Percentiles rank a stretch among this genome's conserved stretches.
These are phyloP conservation scores for Deinandra increscens DNA, from an alignment of 129 eudicot species.

Conservation along the genomic window DNA sequence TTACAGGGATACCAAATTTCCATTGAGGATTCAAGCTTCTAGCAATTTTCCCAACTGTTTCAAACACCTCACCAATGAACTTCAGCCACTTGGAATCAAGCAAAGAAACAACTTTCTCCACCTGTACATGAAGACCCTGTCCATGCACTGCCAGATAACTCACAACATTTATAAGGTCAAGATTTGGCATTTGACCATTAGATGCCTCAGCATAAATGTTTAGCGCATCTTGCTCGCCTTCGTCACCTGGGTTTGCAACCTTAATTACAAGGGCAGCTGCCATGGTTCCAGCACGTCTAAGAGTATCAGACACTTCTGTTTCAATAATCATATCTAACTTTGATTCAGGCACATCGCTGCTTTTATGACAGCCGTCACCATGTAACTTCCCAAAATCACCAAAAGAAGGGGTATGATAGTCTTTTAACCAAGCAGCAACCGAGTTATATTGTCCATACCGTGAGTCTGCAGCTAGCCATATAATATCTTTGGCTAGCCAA, in stretches of 20 bases:
- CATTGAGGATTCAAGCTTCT: conserved; percentile 71
- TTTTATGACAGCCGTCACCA: conserved; percentile 38
- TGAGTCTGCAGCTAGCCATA: conserved; percentile 97
- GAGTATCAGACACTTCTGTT: conserved; percentile 42
- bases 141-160: conserved; percentile 87
- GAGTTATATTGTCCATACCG: conserved; percentile 72
- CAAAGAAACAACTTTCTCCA: conserved; percentile 60
- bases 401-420: conserved; percentile 69
- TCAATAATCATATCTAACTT: conserved; percentile 26
- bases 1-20: conserved; percentile 74
- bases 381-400: conserved; percentile 34
- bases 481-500: conserved; percentile 97
- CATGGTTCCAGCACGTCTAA: conserved; percentile 93
- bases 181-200: conserved; percentile 98
- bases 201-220: conserved; percentile 94
- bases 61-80: conserved; percentile 53
- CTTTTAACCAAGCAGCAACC: conserved; percentile 84
- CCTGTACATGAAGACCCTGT: conserved; percentile 75
- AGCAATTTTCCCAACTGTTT: conserved; percentile 63
- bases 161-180: conserved; percentile 85
- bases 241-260: conserved; percentile 51
- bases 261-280: conserved; percentile 97
- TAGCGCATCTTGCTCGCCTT: conserved; percentile 52
- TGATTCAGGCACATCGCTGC: conserved; percentile 21
- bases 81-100: conserved; percentile 64